phyloP scores from a whole-genome alignment of 1,139 yeast species.

The Wickerhamiella infanticola region DNA sequence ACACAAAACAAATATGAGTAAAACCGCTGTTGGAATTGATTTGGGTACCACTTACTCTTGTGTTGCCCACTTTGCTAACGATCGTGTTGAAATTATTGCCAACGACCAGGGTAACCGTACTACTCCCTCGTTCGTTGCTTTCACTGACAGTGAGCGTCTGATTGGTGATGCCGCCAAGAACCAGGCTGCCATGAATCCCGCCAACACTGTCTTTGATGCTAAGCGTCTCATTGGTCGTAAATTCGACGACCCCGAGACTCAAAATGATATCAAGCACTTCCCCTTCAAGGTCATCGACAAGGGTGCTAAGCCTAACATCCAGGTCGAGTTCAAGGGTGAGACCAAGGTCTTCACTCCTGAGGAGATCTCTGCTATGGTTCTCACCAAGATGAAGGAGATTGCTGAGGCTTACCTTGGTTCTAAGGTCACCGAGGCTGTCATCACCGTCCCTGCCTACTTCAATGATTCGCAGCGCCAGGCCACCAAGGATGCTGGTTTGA shows the following conservation, averaged over 20 bases:
- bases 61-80: slow-evolving; percentile 90
- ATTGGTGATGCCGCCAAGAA: slow-evolving; percentile 98
- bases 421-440: slow-evolving; percentile 76
- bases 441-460: slow-evolving; percentile 91
- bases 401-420: slow-evolving; percentile 86
- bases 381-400: slow-evolving; percentile 89
- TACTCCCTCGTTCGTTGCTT: slow-evolving; percentile 94
- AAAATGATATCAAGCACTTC: slow-evolving; percentile 88
- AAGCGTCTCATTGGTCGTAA: slow-evolving; percentile 94
- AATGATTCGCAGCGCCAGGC: slow-evolving; percentile 96
- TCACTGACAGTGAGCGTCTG: slow-evolving; percentile 90
- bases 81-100: slow-evolving; percentile 88
- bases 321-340: slow-evolving; percentile 90
- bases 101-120: slow-evolving; percentile 98
- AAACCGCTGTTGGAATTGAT: slow-evolving; percentile 48
- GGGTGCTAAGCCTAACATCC: slow-evolving; percentile 74
- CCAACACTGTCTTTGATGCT: slow-evolving; percentile 90
- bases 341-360: slow-evolving; percentile 88
- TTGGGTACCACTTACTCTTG: slow-evolving; percentile 97
- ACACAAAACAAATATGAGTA: slow-evolving; percentile 19
- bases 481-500: slow-evolving; percentile 94
- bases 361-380: slow-evolving; percentile 89
- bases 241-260: slow-evolving; percentile 76
- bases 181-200: slow-evolving; percentile 96
- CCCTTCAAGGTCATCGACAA: slow-evolving; percentile 85